Evolutionary conservation across 495 filamentous ascomycete species (phyloP).

Genomic region (Podospora bellae-mahoneyi): DNA sequence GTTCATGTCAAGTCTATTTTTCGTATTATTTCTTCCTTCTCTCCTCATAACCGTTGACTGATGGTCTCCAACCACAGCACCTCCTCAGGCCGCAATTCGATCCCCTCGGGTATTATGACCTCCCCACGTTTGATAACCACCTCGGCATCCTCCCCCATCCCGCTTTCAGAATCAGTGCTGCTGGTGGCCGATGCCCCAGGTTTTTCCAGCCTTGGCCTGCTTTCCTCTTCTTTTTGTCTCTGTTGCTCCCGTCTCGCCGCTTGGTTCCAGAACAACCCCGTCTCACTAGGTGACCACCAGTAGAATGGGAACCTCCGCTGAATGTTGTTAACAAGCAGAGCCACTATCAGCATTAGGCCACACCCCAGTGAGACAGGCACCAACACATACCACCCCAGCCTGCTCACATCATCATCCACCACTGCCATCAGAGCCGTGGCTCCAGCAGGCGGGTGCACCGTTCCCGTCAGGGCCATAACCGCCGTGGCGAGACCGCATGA

Average conservation of each 20-base stretch:
- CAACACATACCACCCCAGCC: slow-evolving; percentile 71
- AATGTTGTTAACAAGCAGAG: slow-evolving; percentile 71
- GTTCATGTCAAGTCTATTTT: background rate
- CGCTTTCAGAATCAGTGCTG: slow-evolving; percentile 5
- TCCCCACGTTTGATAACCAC: slow-evolving; percentile 18
- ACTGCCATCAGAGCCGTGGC: slow-evolving; percentile 81
- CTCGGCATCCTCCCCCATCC: slow-evolving; percentile 19
- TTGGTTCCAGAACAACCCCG: slow-evolving; percentile 34
- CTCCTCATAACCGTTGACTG: slow-evolving; percentile 16
- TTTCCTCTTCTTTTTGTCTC: slow-evolving; percentile 5
- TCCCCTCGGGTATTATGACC: slow-evolving; percentile 22
- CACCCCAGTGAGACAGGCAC: slow-evolving; percentile 64
- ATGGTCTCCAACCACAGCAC: slow-evolving; percentile 22
- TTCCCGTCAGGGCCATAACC: slow-evolving; percentile 73
- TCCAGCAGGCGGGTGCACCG: slow-evolving; percentile 83
- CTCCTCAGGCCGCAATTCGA: slow-evolving; percentile 23
- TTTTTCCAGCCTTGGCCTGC: slow-evolving; percentile 14
- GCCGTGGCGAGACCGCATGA: slow-evolving; percentile 65
- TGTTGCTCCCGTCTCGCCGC: slow-evolving; percentile 10
- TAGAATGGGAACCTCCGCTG: slow-evolving; percentile 72
- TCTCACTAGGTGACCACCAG: slow-evolving; percentile 63
- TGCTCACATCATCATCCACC: slow-evolving; percentile 51
- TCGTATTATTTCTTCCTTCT: background rate
- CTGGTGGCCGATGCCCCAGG: background rate
- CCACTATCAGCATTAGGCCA: slow-evolving; percentile 61